Evolutionary conservation across 2,329 filamentous ascomycete genomes (phyloP).

Genomic region (Apiospora saccharicola): DNA sequence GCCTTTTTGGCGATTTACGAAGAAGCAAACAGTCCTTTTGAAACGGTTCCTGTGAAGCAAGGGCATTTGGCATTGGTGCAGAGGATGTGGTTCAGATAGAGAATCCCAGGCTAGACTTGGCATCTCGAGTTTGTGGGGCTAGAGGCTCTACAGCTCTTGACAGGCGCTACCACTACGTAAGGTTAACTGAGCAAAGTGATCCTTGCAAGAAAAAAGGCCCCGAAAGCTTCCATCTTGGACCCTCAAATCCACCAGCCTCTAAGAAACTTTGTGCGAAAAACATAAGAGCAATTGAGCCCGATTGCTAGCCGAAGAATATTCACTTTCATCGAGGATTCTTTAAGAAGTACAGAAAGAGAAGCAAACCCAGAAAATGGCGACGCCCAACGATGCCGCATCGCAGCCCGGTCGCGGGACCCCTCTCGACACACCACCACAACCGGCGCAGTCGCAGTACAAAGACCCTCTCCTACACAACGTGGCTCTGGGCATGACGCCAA

Average conservation of each 20-base stretch:
- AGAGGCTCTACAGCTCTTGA: neutral
- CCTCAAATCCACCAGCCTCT: neutral
- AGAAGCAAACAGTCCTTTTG: neutral
- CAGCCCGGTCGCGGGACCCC: slow-evolving; percentile 9
- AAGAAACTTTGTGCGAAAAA: neutral
- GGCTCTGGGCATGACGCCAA: slow-evolving; percentile 55
- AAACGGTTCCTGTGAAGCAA: neutral
- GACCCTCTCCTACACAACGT: slow-evolving; percentile 50
- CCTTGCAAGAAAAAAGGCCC: neutral
- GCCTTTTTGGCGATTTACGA: neutral
- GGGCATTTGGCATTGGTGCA: neutral
- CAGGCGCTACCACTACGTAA: neutral
- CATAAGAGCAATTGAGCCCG: neutral
- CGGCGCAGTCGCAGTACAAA: slow-evolving; percentile 11
- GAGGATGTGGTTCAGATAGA: neutral
- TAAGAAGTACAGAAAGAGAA: neutral
- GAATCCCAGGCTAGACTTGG: neutral
- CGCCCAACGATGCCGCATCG: slow-evolving; percentile 3
- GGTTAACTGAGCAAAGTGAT: neutral
- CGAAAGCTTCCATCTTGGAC: neutral
- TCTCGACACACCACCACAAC: neutral
- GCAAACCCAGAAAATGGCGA: neutral
- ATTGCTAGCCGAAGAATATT: neutral
- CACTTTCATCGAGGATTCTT: neutral
- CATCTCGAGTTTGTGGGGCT: neutral